phyloP scores from a whole-genome alignment of 768 basidiomycete genomes.

The Infundibulicybe gibba region DNA sequence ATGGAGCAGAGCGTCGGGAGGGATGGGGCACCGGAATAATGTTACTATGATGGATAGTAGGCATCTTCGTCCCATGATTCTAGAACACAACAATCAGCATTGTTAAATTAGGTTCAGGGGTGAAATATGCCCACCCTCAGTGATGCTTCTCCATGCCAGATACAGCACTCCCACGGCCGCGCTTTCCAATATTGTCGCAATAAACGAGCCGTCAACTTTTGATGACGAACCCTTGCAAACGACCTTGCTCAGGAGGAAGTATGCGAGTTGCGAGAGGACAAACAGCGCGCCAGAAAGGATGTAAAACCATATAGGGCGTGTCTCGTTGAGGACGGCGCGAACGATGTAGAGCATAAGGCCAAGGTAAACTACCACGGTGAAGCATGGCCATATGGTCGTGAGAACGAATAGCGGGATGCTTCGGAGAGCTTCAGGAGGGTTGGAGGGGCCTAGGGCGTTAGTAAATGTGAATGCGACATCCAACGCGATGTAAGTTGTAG shows the following conservation, averaged over 20 bases:
- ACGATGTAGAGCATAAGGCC: slow-evolving; percentile 80
- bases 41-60: slow-evolving; percentile 36
- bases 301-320: slow-evolving; percentile 78
- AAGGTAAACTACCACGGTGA: slow-evolving; percentile 68
- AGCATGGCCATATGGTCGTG: slow-evolving; percentile 68
- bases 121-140: slow-evolving; percentile 72
- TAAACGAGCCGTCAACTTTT: slow-evolving; percentile 83
- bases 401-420: slow-evolving; percentile 81
- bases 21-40: too few relatives aligned
- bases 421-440: slow-evolving; percentile 50
- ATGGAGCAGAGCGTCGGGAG: neutral
- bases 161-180: slow-evolving; percentile 65
- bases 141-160: slow-evolving; percentile 84
- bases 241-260: slow-evolving; percentile 74
- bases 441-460: slow-evolving; percentile 51
- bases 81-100: slow-evolving; percentile 9
- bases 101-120: too few relatives aligned
- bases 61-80: slow-evolving; percentile 50
- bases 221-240: slow-evolving; percentile 73
- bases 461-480: slow-evolving; percentile 77
- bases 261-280: slow-evolving; percentile 75
- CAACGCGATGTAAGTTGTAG: slow-evolving; percentile 80
- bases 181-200: slow-evolving; percentile 83
- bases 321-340: slow-evolving; percentile 70
- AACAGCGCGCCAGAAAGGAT: slow-evolving; percentile 72